Evolutionary conservation across 768 basidiomycete species (phyloP).

Genomic region (Leucosporidium creatinivorum): DNA sequence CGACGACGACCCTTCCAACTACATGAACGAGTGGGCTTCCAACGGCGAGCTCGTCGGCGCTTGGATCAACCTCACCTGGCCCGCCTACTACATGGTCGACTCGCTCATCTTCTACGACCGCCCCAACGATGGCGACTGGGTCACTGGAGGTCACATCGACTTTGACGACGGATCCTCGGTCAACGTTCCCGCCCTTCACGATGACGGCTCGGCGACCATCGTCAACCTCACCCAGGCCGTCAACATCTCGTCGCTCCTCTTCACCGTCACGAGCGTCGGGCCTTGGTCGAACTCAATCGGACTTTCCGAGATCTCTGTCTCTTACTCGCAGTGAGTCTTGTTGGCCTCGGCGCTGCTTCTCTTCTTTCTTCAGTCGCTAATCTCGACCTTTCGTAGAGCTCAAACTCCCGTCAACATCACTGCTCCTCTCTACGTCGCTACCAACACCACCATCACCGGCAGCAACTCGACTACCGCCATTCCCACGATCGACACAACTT

Average conservation of each 20-base stretch:
- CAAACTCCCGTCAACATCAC: background rate
- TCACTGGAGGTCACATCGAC: background rate
- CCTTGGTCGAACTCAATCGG: constrained; percentile 15
- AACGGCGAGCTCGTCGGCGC: constrained; percentile 11
- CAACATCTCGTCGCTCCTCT: constrained; percentile 9
- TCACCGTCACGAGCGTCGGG: constrained; percentile 17
- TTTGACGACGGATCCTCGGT: background rate
- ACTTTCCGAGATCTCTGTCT: constrained; percentile 26
- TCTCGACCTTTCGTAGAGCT: background rate
- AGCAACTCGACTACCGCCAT: background rate
- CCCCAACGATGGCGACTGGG: background rate
- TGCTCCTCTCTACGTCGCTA: background rate
- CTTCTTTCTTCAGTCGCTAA: background rate
- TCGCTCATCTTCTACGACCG: constrained; percentile 12
- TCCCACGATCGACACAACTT: too few species aligned
- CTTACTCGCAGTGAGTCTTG: background rate
- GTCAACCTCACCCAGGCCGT: constrained; percentile 12
- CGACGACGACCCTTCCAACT: constrained; percentile 10
- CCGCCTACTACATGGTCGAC: constrained; percentile 3
- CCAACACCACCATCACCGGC: background rate
- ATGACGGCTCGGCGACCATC: constrained; percentile 33
- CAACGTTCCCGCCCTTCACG: constrained; percentile 20
- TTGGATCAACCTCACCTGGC: constrained; percentile 17
- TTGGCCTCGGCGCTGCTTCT: background rate
- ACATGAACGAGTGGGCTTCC: constrained; percentile 27